These are phyloP conservation scores for Coemansia erecta DNA, from an alignment of 192 early-diverging fungal genomes.

Conservation along the genomic window DNA sequence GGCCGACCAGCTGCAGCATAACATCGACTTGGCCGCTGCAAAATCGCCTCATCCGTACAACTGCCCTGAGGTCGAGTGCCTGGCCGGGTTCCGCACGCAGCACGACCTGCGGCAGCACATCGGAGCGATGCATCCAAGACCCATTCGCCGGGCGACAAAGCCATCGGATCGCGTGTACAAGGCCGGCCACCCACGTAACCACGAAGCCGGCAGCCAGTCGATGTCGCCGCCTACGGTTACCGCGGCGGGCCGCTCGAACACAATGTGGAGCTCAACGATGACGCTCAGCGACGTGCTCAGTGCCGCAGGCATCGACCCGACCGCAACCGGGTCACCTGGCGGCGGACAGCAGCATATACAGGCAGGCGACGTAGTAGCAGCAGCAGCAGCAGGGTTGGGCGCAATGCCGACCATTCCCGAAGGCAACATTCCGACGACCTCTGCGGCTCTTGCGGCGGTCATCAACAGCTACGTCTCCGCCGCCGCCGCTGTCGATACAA, in stretches of 20 bases:
- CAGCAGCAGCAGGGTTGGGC: neutral
- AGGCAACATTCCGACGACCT: slow-evolving; percentile 1
- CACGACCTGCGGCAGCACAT: slow-evolving; percentile 38
- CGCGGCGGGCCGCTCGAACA: neutral
- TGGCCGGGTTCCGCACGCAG: slow-evolving; percentile 24
- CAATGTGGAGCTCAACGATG: slow-evolving; percentile 27
- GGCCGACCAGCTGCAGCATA: neutral
- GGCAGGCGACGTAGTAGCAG: neutral
- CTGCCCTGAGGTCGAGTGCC: slow-evolving; percentile 44
- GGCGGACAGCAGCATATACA: neutral
- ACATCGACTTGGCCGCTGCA: neutral
- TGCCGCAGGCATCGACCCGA: neutral
- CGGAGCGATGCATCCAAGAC: slow-evolving; percentile 33
- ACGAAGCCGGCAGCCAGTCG: neutral
- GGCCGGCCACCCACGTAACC: neutral
- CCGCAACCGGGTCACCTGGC: neutral
- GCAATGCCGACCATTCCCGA: slow-evolving; percentile 36
- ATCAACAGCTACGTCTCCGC: slow-evolving; percentile 1
- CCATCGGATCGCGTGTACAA: slow-evolving; percentile 26
- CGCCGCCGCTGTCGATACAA: no score
- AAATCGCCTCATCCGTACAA: neutral
- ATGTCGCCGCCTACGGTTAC: neutral
- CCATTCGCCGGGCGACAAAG: slow-evolving; percentile 43
- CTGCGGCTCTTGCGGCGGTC: slow-evolving; percentile 5
- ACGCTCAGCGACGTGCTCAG: slow-evolving; percentile 23